Evolutionary conservation across 2,329 filamentous ascomycete genomes (phyloP).

Genomic region (Furcasterigmium furcatum): DNA sequence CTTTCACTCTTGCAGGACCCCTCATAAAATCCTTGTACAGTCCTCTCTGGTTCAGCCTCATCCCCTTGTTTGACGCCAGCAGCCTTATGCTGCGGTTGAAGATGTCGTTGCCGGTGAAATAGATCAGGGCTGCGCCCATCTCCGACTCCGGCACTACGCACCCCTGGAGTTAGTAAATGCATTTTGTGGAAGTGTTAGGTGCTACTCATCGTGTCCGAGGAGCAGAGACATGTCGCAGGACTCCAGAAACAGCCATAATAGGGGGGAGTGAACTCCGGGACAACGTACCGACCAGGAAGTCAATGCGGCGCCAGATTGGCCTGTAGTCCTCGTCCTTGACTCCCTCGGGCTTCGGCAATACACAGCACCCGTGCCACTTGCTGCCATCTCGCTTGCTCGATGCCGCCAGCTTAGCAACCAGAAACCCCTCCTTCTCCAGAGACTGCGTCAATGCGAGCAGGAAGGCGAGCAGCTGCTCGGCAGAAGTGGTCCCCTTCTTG

Average conservation of each 20-base stretch:
- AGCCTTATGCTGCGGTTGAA: constrained; percentile 87
- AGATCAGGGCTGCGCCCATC: constrained; percentile 82
- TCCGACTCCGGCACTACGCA: constrained; percentile 79
- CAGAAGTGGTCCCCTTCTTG: constrained; percentile 51
- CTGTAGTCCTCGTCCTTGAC: constrained; percentile 27
- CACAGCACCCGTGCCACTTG: constrained; percentile 88
- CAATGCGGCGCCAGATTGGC: constrained; percentile 73
- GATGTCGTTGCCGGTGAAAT: constrained; percentile 93
- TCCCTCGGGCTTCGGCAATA: constrained; percentile 49
- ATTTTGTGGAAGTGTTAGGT: no score
- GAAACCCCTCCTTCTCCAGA: constrained; percentile 60
- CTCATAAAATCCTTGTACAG: constrained; percentile 70
- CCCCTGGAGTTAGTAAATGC: no score
- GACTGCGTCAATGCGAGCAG: constrained; percentile 59
- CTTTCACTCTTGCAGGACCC: constrained; percentile 51
- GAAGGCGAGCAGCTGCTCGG: constrained; percentile 57
- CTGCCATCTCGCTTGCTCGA: constrained; percentile 44
- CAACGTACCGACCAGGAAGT: constrained; percentile 78
- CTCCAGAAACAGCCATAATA: no score
- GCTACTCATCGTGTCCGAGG: no score
- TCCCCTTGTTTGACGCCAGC: constrained; percentile 74
- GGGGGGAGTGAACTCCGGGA: no score
- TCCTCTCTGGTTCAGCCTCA: constrained; percentile 82
- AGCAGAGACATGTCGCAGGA: no score
- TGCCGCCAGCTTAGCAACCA: constrained; percentile 67